Evolutionary conservation across 1,284 basidiomycete species (phyloP), one percentile per base, ranked within the genome.

Genomic region (Naganishia albida): DNA sequence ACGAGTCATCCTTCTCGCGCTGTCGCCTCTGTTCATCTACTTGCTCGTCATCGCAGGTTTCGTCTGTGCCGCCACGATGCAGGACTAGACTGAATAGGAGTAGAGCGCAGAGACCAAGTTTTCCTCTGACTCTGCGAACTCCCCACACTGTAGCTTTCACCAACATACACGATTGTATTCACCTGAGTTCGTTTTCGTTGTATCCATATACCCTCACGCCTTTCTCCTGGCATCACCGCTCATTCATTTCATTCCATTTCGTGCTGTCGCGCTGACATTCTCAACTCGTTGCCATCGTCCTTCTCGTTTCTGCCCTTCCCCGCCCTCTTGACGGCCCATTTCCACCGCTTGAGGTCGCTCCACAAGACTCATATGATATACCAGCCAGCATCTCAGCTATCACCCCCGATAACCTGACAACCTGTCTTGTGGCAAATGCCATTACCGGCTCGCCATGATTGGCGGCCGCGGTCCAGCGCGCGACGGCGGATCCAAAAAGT

Each of bases 151-250:
- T 60, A 60, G 57, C 57, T 40, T 44, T 30, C 12, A 44, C 26
- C 51, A 34, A 12, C 30, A 60, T 60, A 60, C 57, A 60, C 57
- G 57, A 60, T 50, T 60, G 46, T 60, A 49, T 40, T 30, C 55
- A 7, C 25, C 12, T 28, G 20, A 4, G n/a, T n/a, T 18, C 30
- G 28, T 60, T 12, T 18, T 16, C 46, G 57, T 60, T 60, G 57
- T 60, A 60, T 7, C 18, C 23, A 39, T 25, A 60, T 60, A 60
- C 46, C 46, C 51, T 38, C 34, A 8, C 10, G 46, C 23, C 46
- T 48, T 48, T 2, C 20, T 23, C 4, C 20, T 20, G 18, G 46
- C 46, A 23, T 6, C 13, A 43, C 42, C 6, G 6, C 7, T 43
- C 42, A 43, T 20, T 16, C 52, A 42, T 42, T 10, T 16, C 52